Base-by-base conservation (phyloP, 345 rosid genomes). In the Hypericum perforatum region DNA sequence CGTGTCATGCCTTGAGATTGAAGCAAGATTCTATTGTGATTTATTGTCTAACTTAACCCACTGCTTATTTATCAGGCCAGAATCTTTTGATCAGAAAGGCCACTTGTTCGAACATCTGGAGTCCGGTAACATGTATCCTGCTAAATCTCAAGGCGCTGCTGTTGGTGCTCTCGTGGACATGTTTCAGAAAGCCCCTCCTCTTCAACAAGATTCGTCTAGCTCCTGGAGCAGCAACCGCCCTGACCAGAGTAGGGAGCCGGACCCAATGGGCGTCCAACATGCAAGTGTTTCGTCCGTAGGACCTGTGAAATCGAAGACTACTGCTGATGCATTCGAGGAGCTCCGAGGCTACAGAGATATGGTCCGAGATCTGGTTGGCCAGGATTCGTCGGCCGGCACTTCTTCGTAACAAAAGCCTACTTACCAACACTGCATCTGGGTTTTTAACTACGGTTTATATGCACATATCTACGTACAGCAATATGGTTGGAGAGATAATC, bases 111-210 rank as follows among this genome's bases (percentile, higher is more conserved):
- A 84, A 43, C 77, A 77, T 37, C 46, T 61, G 2, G 86, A 78
- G 56, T 54, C 78, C 41, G 85, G 78, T 36, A 81, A 76, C 5
- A 60, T 64, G 0, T 59, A 62, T 49, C 82, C 80, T 8, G 69
- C 58, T 15, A 62, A 81, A 66, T 87, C 96, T 8, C 84, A 77
- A 41, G 96, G 76, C 69, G 98, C 96, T 56, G 95, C 83, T 39
- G 94, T 92, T 55, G 95, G 98, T 70, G 89, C 81, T 39, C 82
- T 88, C 46, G 96, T 92, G 48, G 51, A 36, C 5, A 74, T 92
- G 95, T 75, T 92, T 77, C 72, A 81, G 75, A 85, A 83, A 80
- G 96, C 96, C 37, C 85, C 80, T 8, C 95, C 96, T 43, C 90
- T 92, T 12, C 72, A 72, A 36, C 89, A 81, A 70, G 95, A 79